A percentile compares a stretch with the other conserved stretches of the same genome.
Conservation (phyloP, 2,329 filamentous ascomycete species). For the Hymenotorrendiella dingleyae region DNA sequence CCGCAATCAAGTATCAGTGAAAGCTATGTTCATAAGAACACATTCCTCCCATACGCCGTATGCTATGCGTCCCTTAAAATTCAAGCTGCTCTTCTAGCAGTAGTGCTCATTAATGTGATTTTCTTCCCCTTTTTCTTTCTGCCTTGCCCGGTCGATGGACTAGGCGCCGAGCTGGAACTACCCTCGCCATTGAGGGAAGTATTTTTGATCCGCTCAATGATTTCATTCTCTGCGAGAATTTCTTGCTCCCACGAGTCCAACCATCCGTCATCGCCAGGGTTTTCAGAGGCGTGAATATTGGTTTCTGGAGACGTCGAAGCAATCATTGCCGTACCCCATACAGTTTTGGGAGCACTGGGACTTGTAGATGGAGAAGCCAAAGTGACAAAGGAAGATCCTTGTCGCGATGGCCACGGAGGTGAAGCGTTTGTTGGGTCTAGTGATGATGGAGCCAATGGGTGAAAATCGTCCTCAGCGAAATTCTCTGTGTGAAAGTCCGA, state of each 20-base stretch:
- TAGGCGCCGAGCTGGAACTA: constrained; percentile 5
- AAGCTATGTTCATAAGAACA: no score
- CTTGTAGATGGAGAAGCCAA: constrained; percentile 77
- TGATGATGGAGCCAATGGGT: constrained; percentile 48
- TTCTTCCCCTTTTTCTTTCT: constrained; percentile 70
- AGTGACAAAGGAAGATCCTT: constrained; percentile 56
- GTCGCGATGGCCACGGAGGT: constrained; percentile 49
- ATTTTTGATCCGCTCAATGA: constrained; percentile 54
- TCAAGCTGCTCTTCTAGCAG: constrained; percentile 35
- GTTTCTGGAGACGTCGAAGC: constrained; percentile 51
- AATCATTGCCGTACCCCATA: constrained; percentile 84
- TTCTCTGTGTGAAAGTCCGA: constrained; percentile 43
- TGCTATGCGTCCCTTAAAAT: background rate
- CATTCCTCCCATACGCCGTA: background rate
- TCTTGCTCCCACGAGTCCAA: constrained; percentile 77
- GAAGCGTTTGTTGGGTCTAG: constrained; percentile 41
- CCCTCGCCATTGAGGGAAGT: constrained; percentile 35
- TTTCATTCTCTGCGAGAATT: constrained; percentile 51
- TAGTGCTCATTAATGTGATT: constrained; percentile 66
- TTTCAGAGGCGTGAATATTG: constrained; percentile 27
- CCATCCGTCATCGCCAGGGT: constrained; percentile 70
- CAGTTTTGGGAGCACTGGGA: constrained; percentile 68
- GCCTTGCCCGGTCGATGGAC: constrained; percentile 23
- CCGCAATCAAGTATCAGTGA: no score
- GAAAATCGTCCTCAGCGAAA: constrained; percentile 55